Base-by-base conservation (phyloP, 129 eudicot species). In the Chrysanthemum makinoi region DNA sequence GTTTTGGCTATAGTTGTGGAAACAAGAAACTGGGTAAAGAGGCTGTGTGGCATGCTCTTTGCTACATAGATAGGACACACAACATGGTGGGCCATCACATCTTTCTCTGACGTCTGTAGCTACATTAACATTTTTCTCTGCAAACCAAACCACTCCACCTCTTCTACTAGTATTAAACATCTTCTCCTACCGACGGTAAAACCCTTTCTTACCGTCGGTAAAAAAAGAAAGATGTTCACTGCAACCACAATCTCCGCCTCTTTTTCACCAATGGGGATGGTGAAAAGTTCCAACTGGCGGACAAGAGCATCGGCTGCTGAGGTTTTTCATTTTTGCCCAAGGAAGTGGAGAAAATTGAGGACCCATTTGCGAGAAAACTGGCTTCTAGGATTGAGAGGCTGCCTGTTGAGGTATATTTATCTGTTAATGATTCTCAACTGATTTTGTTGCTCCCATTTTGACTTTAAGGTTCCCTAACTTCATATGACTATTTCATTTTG, bases 311-410 rank as follows among this genome's bases (percentile, higher is more conserved):
- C 74, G 59, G 86, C 90, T 12, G 53, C 88, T 12, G 53, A 71
- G 63, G 72, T 66, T 66, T 91, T 91, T 19, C 84, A 19, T 91
- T 91, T 81, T 80, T 91, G 33, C 97, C 97, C 26, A 84, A 83
- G 44, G 71, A 88, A 72, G 77, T 86, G 4, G 91, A 86, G 28
- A 77, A 72, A 54, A 78, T 91, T 58, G 86, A 75, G 62, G 97
- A 88, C 83, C 77, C 87, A 0, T 82, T 70, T 81, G 96, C 91
- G 67, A 77, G 87, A 53, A 88, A 83, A 62, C 58, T 91, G 69
- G 96, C 89, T 63, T 61, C 87, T 4, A 86, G 97, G 69, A 91
- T 91, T 72, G 83, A 88, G 51, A 84, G 96, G 73, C 68, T 91
- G 12, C 96, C 93, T 19, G 96, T 91, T 1, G 65, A 88, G 82